phyloP scores from a whole-genome alignment of 202 grass and related monocot species.

The Panicum hallii region DNA sequence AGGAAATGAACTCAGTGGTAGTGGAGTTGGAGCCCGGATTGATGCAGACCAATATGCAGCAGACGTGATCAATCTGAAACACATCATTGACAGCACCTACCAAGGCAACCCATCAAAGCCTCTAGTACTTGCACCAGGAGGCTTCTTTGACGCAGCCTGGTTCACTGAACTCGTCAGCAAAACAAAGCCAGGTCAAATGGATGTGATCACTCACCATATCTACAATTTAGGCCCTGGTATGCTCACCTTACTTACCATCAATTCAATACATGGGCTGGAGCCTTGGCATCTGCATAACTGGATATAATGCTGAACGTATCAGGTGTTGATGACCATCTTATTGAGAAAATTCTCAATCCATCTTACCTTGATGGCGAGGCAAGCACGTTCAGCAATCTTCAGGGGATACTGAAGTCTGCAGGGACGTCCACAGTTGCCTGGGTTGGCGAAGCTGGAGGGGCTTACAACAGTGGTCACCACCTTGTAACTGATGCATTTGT shows the following conservation, averaged over 20 bases:
- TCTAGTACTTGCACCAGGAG: conserved; percentile 63
- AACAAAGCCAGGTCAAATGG: conserved; percentile 65
- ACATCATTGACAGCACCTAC: conserved; percentile 54
- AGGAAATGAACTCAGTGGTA: conserved; percentile 91
- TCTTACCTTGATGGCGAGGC: conserved; percentile 62
- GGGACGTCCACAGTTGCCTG: conserved; percentile 61
- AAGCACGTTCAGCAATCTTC: conserved; percentile 61
- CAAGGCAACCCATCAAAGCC: conserved; percentile 50
- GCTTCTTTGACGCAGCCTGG: conserved; percentile 81
- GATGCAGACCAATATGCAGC: conserved; percentile 66
- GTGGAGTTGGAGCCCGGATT: conserved; percentile 65
- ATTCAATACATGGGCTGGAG: not conserved
- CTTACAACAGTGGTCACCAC: conserved; percentile 76
- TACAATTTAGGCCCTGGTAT: conserved; percentile 90
- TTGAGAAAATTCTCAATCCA: conserved; percentile 70
- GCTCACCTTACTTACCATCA: not conserved
- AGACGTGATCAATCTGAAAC: conserved; percentile 65
- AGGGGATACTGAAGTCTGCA: conserved; percentile 60
- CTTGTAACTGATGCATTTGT: conserved; percentile 84
- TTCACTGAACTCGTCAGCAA: conserved; percentile 66
- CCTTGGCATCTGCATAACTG: conserved; percentile 2
- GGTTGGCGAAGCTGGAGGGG: conserved; percentile 77
- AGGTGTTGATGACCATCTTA: conserved; percentile 65
- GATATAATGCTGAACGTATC: not conserved
- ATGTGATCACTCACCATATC: conserved; percentile 91